These are phyloP conservation scores for Salmacisia buchloeana DNA, from an alignment of 1,284 basidiomycete genomes.

Conservation along the genomic window DNA sequence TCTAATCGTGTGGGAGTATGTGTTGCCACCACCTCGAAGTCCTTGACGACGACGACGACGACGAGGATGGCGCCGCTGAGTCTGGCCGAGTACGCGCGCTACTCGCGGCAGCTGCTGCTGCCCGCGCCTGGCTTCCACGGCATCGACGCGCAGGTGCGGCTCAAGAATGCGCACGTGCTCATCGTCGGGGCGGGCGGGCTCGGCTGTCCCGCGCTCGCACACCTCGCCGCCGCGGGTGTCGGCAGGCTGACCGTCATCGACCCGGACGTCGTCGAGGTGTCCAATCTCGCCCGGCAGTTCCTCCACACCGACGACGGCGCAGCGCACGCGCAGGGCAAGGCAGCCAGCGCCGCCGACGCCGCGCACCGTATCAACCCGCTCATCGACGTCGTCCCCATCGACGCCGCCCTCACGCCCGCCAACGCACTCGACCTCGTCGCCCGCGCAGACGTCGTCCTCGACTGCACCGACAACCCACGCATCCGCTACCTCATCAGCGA, in stretches of 20 bases:
- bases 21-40: not conserved
- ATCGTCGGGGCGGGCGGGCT: constrained; percentile 93
- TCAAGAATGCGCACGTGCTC: constrained; percentile 69
- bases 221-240: constrained; percentile 83
- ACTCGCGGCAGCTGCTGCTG: constrained; percentile 96
- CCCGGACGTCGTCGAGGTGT: constrained; percentile 80
- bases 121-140: constrained; percentile 65
- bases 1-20: not conserved
- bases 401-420: constrained; percentile 17
- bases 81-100: constrained; percentile 72
- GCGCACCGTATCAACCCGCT: constrained; percentile 34
- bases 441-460: constrained; percentile 66
- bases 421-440: constrained; percentile 33
- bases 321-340: constrained; percentile 52
- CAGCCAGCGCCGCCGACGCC: not conserved
- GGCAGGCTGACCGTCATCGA: constrained; percentile 86
- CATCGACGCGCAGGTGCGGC: constrained; percentile 67
- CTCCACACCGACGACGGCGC: constrained; percentile 74
- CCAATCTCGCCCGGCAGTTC: constrained; percentile 90
- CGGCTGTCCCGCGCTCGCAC: constrained; percentile 90
- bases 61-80: constrained; percentile 42
- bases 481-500: constrained; percentile 94
- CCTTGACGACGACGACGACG: no score
- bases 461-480: constrained; percentile 90
- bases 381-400: constrained; percentile 24